Conservation (phyloP, 2,329 filamentous ascomycete genomes). For the Blumeria hordei region DNA sequence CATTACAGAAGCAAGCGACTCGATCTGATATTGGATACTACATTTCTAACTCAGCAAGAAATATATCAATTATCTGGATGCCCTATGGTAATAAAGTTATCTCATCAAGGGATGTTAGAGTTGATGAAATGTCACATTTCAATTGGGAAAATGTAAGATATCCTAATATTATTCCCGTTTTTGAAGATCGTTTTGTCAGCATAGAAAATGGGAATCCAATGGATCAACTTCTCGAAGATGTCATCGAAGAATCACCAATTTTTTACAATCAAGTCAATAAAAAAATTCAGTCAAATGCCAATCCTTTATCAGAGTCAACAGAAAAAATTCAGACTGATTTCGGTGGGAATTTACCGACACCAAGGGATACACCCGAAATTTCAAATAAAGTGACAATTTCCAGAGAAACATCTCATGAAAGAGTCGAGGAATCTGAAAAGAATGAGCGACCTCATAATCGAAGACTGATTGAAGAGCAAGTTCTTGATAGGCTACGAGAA, state of each 20-base stretch:
- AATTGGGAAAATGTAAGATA: background rate
- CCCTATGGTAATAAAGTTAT: conserved; percentile 1
- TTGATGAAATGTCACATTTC: background rate
- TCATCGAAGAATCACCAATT: background rate
- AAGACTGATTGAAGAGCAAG: background rate
- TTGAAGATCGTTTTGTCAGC: background rate
- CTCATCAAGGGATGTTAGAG: background rate
- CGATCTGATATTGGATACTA: background rate
- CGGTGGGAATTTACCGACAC: background rate
- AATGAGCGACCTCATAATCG: background rate
- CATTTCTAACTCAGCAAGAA: background rate
- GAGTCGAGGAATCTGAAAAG: background rate
- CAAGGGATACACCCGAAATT: background rate
- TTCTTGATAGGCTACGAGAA: background rate
- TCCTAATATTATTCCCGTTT: background rate
- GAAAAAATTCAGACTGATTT: background rate
- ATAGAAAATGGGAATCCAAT: background rate
- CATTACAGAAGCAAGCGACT: background rate
- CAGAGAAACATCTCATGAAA: background rate
- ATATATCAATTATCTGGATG: conserved; percentile 1
- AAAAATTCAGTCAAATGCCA: background rate
- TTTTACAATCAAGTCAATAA: background rate
- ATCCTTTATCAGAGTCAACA: background rate
- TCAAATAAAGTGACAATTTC: background rate
- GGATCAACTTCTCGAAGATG: background rate